Conservation (phyloP, 257 asterid species). For the Jacaranda mimosifolia region DNA sequence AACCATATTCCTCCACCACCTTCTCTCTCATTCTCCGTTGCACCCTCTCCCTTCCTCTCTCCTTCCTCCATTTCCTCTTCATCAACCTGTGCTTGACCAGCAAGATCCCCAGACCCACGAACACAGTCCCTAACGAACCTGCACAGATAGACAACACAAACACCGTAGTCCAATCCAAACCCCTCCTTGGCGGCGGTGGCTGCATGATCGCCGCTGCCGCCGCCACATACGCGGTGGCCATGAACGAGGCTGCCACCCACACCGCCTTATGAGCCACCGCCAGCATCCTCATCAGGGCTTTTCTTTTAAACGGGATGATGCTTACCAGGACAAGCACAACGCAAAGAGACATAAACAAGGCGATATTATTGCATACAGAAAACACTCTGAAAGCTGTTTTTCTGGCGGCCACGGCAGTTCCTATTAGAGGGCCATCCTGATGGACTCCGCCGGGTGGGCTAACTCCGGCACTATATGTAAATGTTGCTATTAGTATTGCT, state of each 20-base stretch:
- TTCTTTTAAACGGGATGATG: neutral
- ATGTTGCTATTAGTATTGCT: constrained; percentile 15
- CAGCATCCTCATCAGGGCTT: neutral
- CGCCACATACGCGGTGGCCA: constrained; percentile 16
- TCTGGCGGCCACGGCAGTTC: constrained; percentile 16
- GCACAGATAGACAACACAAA: neutral
- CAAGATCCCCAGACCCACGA: too few species aligned
- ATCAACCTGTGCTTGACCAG: neutral
- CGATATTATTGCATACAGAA: constrained; percentile 17
- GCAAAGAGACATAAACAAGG: neutral
- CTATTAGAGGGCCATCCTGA: neutral
- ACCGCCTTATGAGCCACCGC: neutral
- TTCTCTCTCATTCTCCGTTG: too few species aligned
- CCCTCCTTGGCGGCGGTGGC: neutral
- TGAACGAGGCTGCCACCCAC: constrained; percentile 10
- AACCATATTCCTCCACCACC: too few species aligned
- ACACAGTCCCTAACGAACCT: too few species aligned
- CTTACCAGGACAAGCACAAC: neutral
- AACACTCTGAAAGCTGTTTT: constrained; percentile 8
- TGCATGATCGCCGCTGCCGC: neutral
- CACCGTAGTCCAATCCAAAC: constrained; percentile 3
- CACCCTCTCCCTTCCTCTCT: too few species aligned
- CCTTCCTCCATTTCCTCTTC: too few species aligned
- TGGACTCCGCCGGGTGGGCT: constrained; percentile 23
- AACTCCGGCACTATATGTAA: neutral